phyloP scores from a whole-genome alignment of 1,284 basidiomycete genomes.

The Boletus sp. region DNA sequence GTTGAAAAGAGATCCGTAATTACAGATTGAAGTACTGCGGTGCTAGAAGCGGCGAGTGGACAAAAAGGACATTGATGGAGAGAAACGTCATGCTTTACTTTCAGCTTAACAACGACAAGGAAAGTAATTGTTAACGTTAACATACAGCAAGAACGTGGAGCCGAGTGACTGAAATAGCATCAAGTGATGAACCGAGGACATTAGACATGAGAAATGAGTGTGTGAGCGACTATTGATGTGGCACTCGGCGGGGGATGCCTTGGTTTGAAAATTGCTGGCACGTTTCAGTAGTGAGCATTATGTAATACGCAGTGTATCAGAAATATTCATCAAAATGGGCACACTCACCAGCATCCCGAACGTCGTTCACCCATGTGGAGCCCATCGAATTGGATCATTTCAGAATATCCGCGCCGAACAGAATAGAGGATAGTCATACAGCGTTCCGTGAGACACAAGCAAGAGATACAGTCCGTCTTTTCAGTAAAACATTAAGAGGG shows the following conservation, averaged over 20 bases:
- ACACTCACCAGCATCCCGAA: not conserved
- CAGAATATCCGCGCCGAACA: too few relatives aligned
- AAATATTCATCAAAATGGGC: not conserved
- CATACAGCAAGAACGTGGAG: not conserved
- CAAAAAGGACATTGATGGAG: not conserved
- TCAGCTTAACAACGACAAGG: not conserved
- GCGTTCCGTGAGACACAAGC: constrained; percentile 48
- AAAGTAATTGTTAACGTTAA: not conserved
- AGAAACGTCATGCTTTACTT: not conserved
- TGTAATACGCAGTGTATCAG: too few relatives aligned
- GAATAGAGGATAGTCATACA: constrained; percentile 38
- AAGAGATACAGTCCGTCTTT: constrained; percentile 54
- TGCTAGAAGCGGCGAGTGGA: not conserved
- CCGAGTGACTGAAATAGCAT: not conserved
- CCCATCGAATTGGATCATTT: too few relatives aligned
- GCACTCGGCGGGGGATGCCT: too few relatives aligned
- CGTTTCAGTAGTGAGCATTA: too few relatives aligned
- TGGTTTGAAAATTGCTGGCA: too few relatives aligned
- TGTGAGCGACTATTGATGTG: too few relatives aligned
- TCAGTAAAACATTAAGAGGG: not conserved
- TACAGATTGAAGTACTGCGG: not conserved
- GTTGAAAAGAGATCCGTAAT: not conserved
- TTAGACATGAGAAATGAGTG: not conserved
- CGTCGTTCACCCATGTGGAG: not conserved
- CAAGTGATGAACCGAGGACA: not conserved